Evolutionary conservation across 148 eudicot species (phyloP).

Genomic region (Rhododendron williamsianum): DNA sequence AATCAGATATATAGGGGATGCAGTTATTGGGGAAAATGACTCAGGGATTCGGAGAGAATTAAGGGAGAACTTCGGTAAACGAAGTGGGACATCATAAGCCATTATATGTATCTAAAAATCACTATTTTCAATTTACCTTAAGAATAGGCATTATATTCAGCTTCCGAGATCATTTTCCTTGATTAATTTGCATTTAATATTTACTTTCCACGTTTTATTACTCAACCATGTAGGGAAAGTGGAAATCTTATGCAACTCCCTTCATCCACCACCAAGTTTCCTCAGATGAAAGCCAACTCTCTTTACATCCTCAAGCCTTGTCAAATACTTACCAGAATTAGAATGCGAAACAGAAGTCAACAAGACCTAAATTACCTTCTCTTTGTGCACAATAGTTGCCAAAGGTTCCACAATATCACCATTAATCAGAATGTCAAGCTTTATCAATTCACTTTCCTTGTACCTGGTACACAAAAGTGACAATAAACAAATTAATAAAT

Average conservation of each 20-base stretch:
- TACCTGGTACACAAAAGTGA: conserved; percentile 49
- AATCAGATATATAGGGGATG: not conserved
- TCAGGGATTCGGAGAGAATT: not conserved
- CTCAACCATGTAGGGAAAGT: not conserved
- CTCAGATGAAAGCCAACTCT: not conserved
- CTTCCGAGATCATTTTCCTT: not conserved
- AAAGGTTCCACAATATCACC: conserved; percentile 90
- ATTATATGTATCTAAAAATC: not conserved
- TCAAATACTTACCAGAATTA: not conserved
- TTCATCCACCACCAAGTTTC: not conserved
- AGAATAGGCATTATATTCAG: not conserved
- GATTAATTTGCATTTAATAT: not conserved
- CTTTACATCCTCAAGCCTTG: not conserved
- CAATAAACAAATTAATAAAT: not conserved
- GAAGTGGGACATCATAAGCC: not conserved
- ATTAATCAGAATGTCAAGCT: conserved; percentile 89
- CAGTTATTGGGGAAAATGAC: not conserved
- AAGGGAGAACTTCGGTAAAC: not conserved
- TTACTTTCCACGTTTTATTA: not conserved
- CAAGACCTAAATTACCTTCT: conserved; percentile 56
- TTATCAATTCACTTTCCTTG: conserved; percentile 78
- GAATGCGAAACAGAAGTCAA: not conserved
- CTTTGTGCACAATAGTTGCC: conserved; percentile 91
- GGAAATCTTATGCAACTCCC: not conserved
- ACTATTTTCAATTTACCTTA: not conserved